Conservation (phyloP, 78 protist genomes). For the Thecamonas trahens region DNA sequence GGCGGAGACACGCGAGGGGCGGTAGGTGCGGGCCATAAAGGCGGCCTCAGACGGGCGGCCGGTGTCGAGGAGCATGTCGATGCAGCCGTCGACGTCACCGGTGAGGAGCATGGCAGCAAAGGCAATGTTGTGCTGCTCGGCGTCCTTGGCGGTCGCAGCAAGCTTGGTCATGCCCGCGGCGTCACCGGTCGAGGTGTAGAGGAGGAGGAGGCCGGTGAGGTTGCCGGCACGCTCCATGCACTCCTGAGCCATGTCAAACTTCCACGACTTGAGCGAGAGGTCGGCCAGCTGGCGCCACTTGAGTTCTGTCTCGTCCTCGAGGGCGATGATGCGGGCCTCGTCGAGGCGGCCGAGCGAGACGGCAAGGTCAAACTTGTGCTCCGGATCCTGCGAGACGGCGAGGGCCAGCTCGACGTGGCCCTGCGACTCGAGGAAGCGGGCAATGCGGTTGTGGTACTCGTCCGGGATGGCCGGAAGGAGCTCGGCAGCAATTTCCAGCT, state of each 20-base stretch:
- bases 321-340: constrained; percentile 58
- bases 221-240: constrained; percentile 71
- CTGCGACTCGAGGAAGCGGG: constrained; percentile 83
- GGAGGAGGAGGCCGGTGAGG: background rate
- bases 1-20: constrained; percentile 1
- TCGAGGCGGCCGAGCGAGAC: constrained; percentile 66
- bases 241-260: constrained; percentile 71
- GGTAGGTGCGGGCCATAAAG: constrained; percentile 86
- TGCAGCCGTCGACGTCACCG: constrained; percentile 46
- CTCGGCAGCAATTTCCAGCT: constrained; percentile 58
- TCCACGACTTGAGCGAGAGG: constrained; percentile 47
- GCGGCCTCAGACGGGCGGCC: constrained; percentile 84
- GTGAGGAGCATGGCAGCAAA: constrained; percentile 34
- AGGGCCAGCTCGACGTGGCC: constrained; percentile 74
- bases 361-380: constrained; percentile 90
- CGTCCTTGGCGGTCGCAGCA: constrained; percentile 19
- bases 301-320: constrained; percentile 36
- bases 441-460: constrained; percentile 64
- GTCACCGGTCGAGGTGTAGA: constrained; percentile 47
- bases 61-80: constrained; percentile 49
- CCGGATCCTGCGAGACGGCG: constrained; percentile 73
- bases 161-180: constrained; percentile 25
- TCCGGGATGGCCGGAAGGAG: constrained; percentile 71
- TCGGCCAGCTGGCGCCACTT: constrained; percentile 82
- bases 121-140: constrained; percentile 53